Conservation (phyloP, 495 filamentous ascomycete genomes). For the Aspergillus bridgeri region DNA sequence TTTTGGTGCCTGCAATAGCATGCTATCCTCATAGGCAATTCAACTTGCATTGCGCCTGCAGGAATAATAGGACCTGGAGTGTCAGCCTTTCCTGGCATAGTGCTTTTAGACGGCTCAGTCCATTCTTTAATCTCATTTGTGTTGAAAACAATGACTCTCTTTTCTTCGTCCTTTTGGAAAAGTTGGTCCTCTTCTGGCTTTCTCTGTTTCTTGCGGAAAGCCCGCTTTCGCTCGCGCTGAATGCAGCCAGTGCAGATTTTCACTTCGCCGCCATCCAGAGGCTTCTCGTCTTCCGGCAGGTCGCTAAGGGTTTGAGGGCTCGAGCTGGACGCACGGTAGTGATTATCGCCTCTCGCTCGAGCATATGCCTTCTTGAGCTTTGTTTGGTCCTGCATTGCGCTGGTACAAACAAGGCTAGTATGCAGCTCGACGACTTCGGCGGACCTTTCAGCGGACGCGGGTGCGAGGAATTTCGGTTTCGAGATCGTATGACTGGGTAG, state of each 20-base stretch:
- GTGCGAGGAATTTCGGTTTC: constrained; percentile 81
- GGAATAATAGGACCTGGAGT: constrained; percentile 40
- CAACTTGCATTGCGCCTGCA: constrained; percentile 65
- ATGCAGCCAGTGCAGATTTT: constrained; percentile 83
- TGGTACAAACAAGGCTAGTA: constrained; percentile 81
- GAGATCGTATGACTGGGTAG: constrained; percentile 85
- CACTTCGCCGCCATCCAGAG: constrained; percentile 79
- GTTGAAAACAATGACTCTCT: constrained; percentile 90
- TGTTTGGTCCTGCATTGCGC: constrained; percentile 77
- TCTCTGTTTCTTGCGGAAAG: constrained; percentile 82
- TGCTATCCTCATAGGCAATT: constrained; percentile 90
- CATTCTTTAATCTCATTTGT: constrained; percentile 87
- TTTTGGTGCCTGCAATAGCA: constrained; percentile 94
- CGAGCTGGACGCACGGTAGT: constrained; percentile 22
- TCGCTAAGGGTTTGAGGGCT: constrained; percentile 33
- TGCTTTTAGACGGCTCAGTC: constrained; percentile 52
- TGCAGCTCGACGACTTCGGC: constrained; percentile 77
- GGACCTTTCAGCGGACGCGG: constrained; percentile 53
- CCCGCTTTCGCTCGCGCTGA: constrained; percentile 79
- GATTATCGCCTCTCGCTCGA: constrained; percentile 53
- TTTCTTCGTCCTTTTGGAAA: constrained; percentile 72
- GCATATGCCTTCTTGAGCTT: constrained; percentile 61
- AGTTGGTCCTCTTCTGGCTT: constrained; percentile 78
- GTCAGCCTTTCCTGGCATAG: constrained; percentile 27
- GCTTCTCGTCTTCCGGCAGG: constrained; percentile 57